Percentiles rank a stretch among this genome's conserved stretches.
phyloP scores from a whole-genome alignment of 2,329 filamentous ascomycete species.

The Nakataea oryzae region DNA sequence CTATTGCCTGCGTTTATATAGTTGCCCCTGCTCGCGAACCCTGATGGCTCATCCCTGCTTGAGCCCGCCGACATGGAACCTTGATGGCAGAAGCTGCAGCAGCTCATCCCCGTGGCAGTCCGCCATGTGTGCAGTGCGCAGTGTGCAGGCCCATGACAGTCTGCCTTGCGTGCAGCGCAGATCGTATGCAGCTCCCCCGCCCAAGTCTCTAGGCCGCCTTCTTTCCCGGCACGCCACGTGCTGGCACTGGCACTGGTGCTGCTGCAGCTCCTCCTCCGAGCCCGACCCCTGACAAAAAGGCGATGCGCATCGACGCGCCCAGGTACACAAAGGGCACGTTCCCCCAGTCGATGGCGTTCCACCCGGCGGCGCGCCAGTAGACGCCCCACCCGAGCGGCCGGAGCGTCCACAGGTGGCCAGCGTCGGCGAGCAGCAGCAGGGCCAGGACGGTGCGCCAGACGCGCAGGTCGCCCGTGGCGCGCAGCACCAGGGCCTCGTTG shows the following conservation, averaged over 20 bases:
- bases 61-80: not conserved
- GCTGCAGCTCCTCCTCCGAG: constrained; percentile 17
- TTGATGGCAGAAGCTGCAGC: not conserved
- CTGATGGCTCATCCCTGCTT: not conserved
- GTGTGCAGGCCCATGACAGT: too few relatives aligned
- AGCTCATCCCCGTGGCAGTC: too few relatives aligned
- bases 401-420: constrained; percentile 65
- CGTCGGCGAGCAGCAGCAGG: constrained; percentile 61
- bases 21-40: not conserved
- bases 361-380: constrained; percentile 52
- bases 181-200: not conserved
- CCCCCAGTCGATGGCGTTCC: constrained; percentile 60
- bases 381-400: constrained; percentile 44
- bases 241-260: not conserved
- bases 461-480: constrained; percentile 53
- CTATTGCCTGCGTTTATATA: not conserved
- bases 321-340: constrained; percentile 63
- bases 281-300: constrained; percentile 49
- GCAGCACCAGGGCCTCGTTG: constrained; percentile 67
- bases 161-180: too few relatives aligned
- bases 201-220: not conserved
- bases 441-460: constrained; percentile 63
- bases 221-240: not conserved
- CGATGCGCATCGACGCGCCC: constrained; percentile 47
- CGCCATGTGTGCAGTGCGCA: too few relatives aligned